Conservation (phyloP, 2,329 filamentous ascomycete species). For the Hypoxylon sp. region DNA sequence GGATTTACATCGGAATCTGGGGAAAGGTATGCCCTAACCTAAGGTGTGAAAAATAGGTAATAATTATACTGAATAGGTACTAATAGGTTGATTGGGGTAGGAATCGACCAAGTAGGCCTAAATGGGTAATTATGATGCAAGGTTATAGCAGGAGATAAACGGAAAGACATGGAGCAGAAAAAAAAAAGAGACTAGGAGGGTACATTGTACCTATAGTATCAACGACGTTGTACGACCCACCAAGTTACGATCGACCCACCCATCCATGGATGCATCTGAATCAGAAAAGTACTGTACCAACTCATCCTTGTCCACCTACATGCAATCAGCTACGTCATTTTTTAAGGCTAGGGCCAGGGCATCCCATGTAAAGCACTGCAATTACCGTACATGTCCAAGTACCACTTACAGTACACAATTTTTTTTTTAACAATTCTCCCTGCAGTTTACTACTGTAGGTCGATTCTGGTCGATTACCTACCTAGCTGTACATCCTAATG, state of each 20-base stretch:
- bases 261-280: slow-evolving; percentile 24
- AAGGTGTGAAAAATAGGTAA: background rate
- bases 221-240: slow-evolving; percentile 33
- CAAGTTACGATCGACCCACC: slow-evolving; percentile 37
- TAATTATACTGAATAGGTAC: slow-evolving; percentile 22
- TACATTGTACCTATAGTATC: background rate
- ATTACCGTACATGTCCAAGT: slow-evolving; percentile 29
- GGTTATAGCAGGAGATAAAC: slow-evolving; percentile 19
- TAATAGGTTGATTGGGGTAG: slow-evolving; percentile 26
- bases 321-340: slow-evolving; percentile 39
- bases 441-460: background rate
- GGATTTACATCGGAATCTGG: slow-evolving; percentile 35
- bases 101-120: slow-evolving; percentile 33
- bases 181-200: background rate
- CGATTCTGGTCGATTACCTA: slow-evolving; percentile 17
- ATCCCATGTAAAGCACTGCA: slow-evolving; percentile 16
- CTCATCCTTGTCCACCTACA: slow-evolving; percentile 25
- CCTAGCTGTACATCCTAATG: slow-evolving; percentile 19
- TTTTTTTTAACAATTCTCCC: background rate
- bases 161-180: slow-evolving; percentile 6
- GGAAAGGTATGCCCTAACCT: slow-evolving; percentile 7
- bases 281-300: slow-evolving; percentile 2
- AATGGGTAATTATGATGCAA: slow-evolving; percentile 37
- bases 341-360: slow-evolving; percentile 13
- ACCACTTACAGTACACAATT: slow-evolving; percentile 5